Conservation (phyloP, 805 yeast genomes). For the Peterozyma toletana region DNA sequence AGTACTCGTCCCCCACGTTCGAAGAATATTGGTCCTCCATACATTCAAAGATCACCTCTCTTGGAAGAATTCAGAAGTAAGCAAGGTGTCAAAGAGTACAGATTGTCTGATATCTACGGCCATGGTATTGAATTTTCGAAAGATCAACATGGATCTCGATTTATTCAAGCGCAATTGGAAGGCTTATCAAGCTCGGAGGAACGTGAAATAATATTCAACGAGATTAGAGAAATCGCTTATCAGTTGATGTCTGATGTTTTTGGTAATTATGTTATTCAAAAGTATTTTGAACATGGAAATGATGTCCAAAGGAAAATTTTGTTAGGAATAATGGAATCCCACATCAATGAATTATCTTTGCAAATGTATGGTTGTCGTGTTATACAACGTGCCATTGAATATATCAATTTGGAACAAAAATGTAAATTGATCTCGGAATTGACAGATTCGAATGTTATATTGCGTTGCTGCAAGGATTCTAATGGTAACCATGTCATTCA, state of each 20-base stretch:
- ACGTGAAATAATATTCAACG: constrained; percentile 76
- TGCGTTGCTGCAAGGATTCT: constrained; percentile 82
- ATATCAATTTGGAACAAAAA: constrained; percentile 57
- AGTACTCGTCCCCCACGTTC: not conserved
- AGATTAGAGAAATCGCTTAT: constrained; percentile 65
- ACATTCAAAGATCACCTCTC: constrained; percentile 67
- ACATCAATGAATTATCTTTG: constrained; percentile 66
- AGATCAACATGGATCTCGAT: constrained; percentile 96
- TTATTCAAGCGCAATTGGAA: constrained; percentile 84
- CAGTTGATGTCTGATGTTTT: constrained; percentile 93
- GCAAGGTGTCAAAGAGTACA: constrained; percentile 48
- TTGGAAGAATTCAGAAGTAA: constrained; percentile 80
- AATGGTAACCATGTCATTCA: constrained; percentile 98
- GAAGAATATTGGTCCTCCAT: constrained; percentile 14
- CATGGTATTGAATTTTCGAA: constrained; percentile 87
- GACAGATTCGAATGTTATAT: constrained; percentile 36
- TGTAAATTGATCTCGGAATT: constrained; percentile 65
- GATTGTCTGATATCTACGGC: constrained; percentile 71
- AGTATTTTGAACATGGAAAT: constrained; percentile 80
- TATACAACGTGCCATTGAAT: constrained; percentile 87
- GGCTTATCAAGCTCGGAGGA: constrained; percentile 57
- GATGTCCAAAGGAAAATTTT: constrained; percentile 61
- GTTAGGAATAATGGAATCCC: constrained; percentile 65
- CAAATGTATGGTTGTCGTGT: constrained; percentile 99
- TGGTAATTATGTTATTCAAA: constrained; percentile 96